A percentile compares a stretch with the other conserved stretches of the same genome.
phyloP scores from a whole-genome alignment of 768 basidiomycete genomes.

The Suillus subaureus region DNA sequence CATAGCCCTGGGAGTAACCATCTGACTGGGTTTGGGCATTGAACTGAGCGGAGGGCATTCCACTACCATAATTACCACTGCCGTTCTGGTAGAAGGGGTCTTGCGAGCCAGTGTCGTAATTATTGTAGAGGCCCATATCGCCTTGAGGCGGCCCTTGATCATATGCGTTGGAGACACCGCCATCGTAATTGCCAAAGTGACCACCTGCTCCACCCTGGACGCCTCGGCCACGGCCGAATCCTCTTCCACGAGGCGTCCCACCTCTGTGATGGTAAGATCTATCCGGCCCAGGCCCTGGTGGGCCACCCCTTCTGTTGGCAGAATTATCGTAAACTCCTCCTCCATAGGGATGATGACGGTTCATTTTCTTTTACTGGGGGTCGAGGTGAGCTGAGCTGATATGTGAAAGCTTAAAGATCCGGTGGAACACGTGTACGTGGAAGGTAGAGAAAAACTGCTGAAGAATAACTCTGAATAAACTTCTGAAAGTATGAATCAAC shows the following conservation, averaged over 20 bases:
- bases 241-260: constrained; percentile 43
- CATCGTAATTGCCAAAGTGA: constrained; percentile 58
- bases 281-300: constrained; percentile 71
- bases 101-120: constrained; percentile 59
- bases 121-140: constrained; percentile 68
- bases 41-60: constrained; percentile 55
- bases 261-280: constrained; percentile 68
- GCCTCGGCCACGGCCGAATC: constrained; percentile 57
- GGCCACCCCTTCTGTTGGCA: constrained; percentile 63
- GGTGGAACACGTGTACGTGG: constrained; percentile 6
- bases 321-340: constrained; percentile 60
- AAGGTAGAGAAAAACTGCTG: constrained; percentile 4
- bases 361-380: constrained; percentile 51
- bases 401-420: constrained; percentile 10
- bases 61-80: constrained; percentile 57
- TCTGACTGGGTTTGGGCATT: constrained; percentile 46
- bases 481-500: constrained; percentile 29
- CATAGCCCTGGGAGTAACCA: constrained; percentile 61
- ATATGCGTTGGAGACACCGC: constrained; percentile 53
- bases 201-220: constrained; percentile 24
- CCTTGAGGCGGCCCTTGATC: constrained; percentile 66
- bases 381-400: constrained; percentile 1
- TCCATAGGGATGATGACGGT: constrained; percentile 86
- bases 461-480: constrained; percentile 21
- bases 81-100: constrained; percentile 74